Evolutionary conservation across 1,139 yeast species (phyloP).

Genomic region (Geotrichum candidum): DNA sequence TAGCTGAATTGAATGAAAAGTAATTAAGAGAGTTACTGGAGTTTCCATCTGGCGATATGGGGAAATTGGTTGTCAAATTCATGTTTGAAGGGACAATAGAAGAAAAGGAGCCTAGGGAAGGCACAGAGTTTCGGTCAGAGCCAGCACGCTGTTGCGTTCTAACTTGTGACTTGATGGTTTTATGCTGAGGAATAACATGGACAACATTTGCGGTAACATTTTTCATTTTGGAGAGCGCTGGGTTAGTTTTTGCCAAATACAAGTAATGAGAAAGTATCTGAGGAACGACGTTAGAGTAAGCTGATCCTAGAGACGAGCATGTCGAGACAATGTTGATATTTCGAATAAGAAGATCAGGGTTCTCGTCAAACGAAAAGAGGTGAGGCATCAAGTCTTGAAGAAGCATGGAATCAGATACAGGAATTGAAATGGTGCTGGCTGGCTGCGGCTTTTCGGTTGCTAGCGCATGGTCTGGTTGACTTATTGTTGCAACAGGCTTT

Average conservation of each 20-base stretch:
- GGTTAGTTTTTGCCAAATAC: not conserved
- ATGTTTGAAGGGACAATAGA: not conserved
- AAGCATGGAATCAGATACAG: conserved; percentile 1
- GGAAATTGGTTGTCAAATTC: not conserved
- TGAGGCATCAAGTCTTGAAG: conserved; percentile 7
- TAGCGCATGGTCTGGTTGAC: not conserved
- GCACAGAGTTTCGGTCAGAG: not conserved
- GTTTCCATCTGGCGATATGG: not conserved
- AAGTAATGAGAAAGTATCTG: conserved; percentile 6
- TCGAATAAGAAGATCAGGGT: not conserved
- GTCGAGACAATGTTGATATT: conserved; percentile 6
- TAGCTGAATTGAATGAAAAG: conserved; percentile 1
- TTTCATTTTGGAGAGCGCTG: not conserved
- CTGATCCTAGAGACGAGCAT: conserved; percentile 13
- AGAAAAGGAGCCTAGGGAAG: not conserved
- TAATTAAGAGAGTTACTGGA: not conserved
- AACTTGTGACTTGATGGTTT: conserved; percentile 11
- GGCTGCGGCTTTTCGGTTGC: not conserved
- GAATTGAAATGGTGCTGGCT: not conserved
- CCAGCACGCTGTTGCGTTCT: not conserved
- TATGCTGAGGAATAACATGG: conserved; percentile 13
- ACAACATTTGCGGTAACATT: conserved; percentile 10
- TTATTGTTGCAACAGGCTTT: not conserved
- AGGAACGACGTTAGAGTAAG: conserved; percentile 8
- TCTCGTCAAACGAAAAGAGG: not conserved